Percentiles rank a stretch among this genome's conserved stretches.
Conservation (phyloP, 1,284 basidiomycete genomes). For the Moesziomyces sp. region DNA sequence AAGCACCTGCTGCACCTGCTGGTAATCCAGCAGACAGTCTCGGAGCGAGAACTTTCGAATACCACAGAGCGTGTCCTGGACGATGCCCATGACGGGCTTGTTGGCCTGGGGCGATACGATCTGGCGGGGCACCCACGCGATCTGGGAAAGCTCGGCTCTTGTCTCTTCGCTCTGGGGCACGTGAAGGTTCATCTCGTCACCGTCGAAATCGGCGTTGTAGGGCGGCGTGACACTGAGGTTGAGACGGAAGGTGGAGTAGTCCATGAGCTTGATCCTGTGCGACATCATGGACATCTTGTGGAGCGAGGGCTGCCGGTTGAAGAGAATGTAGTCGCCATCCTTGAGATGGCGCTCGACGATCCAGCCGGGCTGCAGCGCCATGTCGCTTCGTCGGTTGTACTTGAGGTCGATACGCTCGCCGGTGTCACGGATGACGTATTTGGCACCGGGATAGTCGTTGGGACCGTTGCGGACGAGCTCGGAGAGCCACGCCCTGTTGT, state of each 20-base stretch:
- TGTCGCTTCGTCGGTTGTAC: conserved; percentile 87
- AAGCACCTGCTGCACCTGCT: conserved; percentile 86
- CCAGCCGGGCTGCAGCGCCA: conserved; percentile 97
- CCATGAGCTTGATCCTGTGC: conserved; percentile 96
- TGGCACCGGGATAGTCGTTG: conserved; percentile 91
- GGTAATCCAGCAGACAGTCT: conserved; percentile 71
- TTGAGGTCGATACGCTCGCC: conserved; percentile 97
- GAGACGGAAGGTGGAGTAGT: conserved; percentile 97
- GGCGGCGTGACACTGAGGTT: conserved; percentile 83
- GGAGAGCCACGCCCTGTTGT: conserved; percentile 94
- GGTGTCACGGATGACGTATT: conserved; percentile 97
- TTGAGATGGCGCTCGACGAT: conserved; percentile 97
- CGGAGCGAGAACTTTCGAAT: conserved; percentile 96
- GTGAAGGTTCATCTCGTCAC: conserved; percentile 97
- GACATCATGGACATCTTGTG: conserved; percentile 99
- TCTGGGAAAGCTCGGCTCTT: conserved; percentile 95
- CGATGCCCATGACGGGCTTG: conserved; percentile 99
- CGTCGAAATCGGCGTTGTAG: conserved; percentile 79
- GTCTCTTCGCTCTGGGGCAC: conserved; percentile 99
- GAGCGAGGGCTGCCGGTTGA: conserved; percentile 97
- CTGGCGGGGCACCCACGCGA: conserved; percentile 99
- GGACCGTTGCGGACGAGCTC: conserved; percentile 97
- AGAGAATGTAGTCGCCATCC: conserved; percentile 89
- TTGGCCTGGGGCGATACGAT: conserved; percentile 99
- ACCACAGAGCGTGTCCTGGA: conserved; percentile 98